phyloP scores from a whole-genome alignment of 495 filamentous ascomycete genomes.

The Pyrenula aspistea region DNA sequence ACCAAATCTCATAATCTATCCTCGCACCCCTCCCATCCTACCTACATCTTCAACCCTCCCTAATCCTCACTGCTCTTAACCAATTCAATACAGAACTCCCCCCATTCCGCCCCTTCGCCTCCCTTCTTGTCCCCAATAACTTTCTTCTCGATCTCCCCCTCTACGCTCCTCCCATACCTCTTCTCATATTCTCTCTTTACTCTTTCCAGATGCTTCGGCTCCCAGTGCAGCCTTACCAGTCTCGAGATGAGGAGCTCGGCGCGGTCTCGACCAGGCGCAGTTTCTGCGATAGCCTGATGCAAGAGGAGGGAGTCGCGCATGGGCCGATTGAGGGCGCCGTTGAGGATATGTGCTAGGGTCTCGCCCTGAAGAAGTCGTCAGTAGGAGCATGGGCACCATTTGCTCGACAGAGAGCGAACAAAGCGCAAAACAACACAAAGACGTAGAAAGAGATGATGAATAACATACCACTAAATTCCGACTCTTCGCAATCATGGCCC shows the following conservation, averaged over 20 bases:
- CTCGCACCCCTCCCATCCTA: no score
- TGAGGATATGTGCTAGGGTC: slow-evolving; percentile 88
- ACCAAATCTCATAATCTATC: no score
- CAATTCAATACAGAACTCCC: slow-evolving; percentile 46
- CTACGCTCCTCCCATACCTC: slow-evolving; percentile 58
- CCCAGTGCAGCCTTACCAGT: slow-evolving; percentile 76
- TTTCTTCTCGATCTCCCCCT: slow-evolving; percentile 44
- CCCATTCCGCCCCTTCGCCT: slow-evolving; percentile 32
- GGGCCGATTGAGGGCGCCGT: slow-evolving; percentile 89
- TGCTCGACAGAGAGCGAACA: background rate
- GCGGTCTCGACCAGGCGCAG: slow-evolving; percentile 50
- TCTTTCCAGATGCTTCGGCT: slow-evolving; percentile 56
- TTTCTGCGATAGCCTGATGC: slow-evolving; percentile 70
- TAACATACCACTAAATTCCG: slow-evolving; percentile 83
- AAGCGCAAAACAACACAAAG: slow-evolving; percentile 1
- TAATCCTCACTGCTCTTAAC: background rate
- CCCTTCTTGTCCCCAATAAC: slow-evolving; percentile 22
- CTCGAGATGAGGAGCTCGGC: slow-evolving; percentile 75
- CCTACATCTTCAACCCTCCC: no score
- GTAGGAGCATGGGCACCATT: no score
- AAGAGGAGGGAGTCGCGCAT: slow-evolving; percentile 91
- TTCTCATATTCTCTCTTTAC: slow-evolving; percentile 61
- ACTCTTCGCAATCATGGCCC: slow-evolving; percentile 77
- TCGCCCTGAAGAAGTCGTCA: slow-evolving; percentile 57
- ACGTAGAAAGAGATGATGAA: slow-evolving; percentile 23